A percentile compares a stretch with the other conserved stretches of the same genome.
These are phyloP conservation scores for Epichloe gansuensis DNA, from an alignment of 2,329 filamentous ascomycete genomes.

Conservation along the genomic window DNA sequence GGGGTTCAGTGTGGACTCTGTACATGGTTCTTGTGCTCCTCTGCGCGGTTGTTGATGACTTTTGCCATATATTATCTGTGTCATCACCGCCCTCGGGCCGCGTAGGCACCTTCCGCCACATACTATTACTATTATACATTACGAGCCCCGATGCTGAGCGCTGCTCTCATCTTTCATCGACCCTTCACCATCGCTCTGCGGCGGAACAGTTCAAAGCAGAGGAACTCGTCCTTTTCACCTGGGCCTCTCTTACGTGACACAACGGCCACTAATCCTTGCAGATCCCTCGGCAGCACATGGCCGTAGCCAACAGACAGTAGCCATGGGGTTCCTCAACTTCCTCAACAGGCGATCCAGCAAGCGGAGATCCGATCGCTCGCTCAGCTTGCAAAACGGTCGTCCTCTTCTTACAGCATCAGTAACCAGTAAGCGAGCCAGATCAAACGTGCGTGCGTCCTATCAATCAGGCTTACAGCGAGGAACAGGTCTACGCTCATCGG, in stretches of 20 bases:
- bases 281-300: neutral
- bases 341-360: slow-evolving; percentile 3
- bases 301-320: neutral
- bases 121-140: neutral
- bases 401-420: neutral
- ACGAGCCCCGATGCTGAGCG: neutral
- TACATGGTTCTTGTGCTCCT: neutral
- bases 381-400: slow-evolving; percentile 1
- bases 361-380: neutral
- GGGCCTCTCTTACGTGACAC: neutral
- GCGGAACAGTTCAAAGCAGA: neutral
- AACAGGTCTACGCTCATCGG: neutral
- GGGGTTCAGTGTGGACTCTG: neutral
- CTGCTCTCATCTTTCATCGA: neutral
- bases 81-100: neutral
- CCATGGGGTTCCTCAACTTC: slow-evolving; percentile 5
- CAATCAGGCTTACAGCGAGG: neutral
- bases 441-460: neutral
- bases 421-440: neutral
- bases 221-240: neutral
- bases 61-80: slow-evolving; percentile 2
- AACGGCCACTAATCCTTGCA: neutral
- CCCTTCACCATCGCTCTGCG: neutral
- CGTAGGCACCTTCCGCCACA: neutral
- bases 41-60: neutral